Conservation (phyloP, 2,329 filamentous ascomycete species). For the Botrytis fragariae region DNA sequence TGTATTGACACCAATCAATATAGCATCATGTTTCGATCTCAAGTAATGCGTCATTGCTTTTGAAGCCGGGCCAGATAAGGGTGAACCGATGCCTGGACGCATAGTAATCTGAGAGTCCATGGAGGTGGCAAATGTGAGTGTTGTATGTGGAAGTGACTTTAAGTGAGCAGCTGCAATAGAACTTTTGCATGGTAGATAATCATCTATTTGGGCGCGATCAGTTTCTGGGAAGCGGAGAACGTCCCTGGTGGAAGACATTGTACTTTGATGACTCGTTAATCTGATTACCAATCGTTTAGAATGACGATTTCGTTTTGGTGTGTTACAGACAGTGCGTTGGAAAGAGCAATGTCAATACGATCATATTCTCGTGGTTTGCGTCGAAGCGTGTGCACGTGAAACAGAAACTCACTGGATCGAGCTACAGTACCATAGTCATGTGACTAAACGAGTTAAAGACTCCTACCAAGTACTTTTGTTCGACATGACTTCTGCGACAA, state of each 20-base stretch:
- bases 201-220: not conserved
- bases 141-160: slow-evolving; percentile 53
- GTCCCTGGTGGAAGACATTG: slow-evolving; percentile 7
- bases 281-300: not conserved
- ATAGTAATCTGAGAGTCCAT: slow-evolving; percentile 65
- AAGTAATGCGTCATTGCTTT: slow-evolving; percentile 95
- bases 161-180: not conserved
- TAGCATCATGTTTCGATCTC: slow-evolving; percentile 77
- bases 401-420: not conserved
- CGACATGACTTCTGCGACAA: too few species aligned
- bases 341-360: not conserved
- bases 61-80: slow-evolving; percentile 75
- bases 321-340: not conserved
- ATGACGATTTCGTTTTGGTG: not conserved
- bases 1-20: slow-evolving; percentile 81
- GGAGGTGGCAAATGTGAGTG: slow-evolving; percentile 86
- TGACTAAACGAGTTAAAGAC: not conserved
- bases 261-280: not conserved
- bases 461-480: not conserved
- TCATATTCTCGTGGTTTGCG: not conserved
- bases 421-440: not conserved
- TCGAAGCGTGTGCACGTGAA: not conserved
- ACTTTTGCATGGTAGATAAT: slow-evolving; percentile 16
- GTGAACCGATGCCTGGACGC: slow-evolving; percentile 69
- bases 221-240: slow-evolving; percentile 5